These are phyloP conservation scores for Pestalotiopsis sp. DNA, from an alignment of 2,329 filamentous ascomycete species.

Conservation along the genomic window DNA sequence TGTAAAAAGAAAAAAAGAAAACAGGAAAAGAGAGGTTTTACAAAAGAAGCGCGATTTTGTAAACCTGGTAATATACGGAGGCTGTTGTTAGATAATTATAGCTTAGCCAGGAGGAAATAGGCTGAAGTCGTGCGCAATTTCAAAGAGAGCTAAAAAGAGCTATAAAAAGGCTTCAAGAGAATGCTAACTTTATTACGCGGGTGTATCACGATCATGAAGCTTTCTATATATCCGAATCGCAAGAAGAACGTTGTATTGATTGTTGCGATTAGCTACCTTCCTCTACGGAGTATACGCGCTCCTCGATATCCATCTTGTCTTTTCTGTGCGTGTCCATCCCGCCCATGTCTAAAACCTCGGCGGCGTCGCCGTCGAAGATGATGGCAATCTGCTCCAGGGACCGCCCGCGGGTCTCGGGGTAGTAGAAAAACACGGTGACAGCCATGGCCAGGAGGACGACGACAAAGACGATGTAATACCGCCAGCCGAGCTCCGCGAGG, in stretches of 20 bases:
- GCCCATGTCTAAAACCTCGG: neutral
- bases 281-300: neutral
- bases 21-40: too few relatives aligned
- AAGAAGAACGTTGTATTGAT: neutral
- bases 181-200: neutral
- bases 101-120: too few relatives aligned
- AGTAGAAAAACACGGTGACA: conserved; percentile 34
- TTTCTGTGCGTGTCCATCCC: neutral
- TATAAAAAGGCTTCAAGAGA: neutral
- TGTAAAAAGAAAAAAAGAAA: too few relatives aligned
- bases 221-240: neutral
- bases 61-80: too few relatives aligned
- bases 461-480: conserved; percentile 46
- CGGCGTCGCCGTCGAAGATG: conserved; percentile 14
- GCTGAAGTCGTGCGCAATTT: neutral
- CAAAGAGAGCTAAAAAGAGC: neutral
- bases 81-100: too few relatives aligned
- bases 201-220: neutral
- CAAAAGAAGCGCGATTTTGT: too few relatives aligned
- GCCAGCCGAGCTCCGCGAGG: conserved; percentile 39
- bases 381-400: conserved; percentile 20
- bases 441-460: conserved; percentile 25
- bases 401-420: conserved; percentile 24
- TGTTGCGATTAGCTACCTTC: neutral
- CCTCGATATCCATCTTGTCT: neutral